Evolutionary conservation across 2,329 filamentous ascomycete species (phyloP).

Genomic region (Septoria petroselini): DNA sequence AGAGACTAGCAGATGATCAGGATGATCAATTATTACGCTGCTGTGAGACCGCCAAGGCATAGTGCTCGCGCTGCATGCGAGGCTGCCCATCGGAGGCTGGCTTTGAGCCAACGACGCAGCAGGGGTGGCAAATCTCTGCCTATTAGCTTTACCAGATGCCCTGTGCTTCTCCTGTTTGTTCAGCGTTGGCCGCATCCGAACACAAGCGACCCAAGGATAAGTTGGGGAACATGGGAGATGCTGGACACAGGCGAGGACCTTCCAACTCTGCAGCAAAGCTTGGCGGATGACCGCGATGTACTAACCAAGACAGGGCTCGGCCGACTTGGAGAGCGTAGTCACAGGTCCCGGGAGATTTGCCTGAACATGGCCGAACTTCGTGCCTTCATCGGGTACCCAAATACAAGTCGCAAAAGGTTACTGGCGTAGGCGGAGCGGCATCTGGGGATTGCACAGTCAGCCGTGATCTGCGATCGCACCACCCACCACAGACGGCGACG

Average conservation of each 20-base stretch:
- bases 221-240: slow-evolving; percentile 1
- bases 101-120: not conserved
- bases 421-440: slow-evolving; percentile 1
- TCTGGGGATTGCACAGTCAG: slow-evolving; percentile 1
- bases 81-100: too few relatives aligned
- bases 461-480: not conserved
- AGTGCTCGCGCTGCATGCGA: too few relatives aligned
- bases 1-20: too few relatives aligned
- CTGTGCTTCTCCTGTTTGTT: not conserved
- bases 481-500: not conserved
- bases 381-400: not conserved
- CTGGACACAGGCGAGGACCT: not conserved
- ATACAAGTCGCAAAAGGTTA: not conserved
- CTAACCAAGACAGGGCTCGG: not conserved
- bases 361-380: slow-evolving; percentile 1
- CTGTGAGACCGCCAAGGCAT: too few relatives aligned
- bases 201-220: not conserved
- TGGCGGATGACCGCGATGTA: slow-evolving; percentile 4
- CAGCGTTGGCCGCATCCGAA: slow-evolving; percentile 1
- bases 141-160: not conserved
- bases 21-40: too few relatives aligned
- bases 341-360: not conserved
- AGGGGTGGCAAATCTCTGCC: not conserved
- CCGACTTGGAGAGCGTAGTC: not conserved
- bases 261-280: slow-evolving; percentile 1